A percentile compares a stretch with the other conserved stretches of the same genome.
phyloP scores from a whole-genome alignment of 495 filamentous ascomycete species.

The Penicillium diatomitis region DNA sequence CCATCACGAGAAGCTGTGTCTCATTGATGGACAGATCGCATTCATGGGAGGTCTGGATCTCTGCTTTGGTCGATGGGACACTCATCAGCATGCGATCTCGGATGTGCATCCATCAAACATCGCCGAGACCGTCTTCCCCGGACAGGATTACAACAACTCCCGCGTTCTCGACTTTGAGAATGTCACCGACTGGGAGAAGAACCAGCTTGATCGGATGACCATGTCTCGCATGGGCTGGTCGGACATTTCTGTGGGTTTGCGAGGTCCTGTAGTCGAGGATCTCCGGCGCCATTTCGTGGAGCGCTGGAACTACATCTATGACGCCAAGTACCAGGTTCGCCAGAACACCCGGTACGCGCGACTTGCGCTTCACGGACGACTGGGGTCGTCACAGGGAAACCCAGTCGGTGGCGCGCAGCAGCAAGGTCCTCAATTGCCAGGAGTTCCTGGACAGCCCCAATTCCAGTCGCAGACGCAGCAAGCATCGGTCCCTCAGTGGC shows the following conservation, averaged over 20 bases:
- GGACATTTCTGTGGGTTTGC: constrained; percentile 73
- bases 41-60: constrained; percentile 76
- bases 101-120: constrained; percentile 78
- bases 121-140: constrained; percentile 68
- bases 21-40: constrained; percentile 69
- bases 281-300: constrained; percentile 73
- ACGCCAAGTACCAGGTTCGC: constrained; percentile 66
- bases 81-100: constrained; percentile 66
- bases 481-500: not conserved
- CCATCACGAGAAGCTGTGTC: constrained; percentile 87
- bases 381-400: constrained; percentile 12
- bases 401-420: constrained; percentile 14
- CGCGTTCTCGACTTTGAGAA: constrained; percentile 80
- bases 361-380: constrained; percentile 36
- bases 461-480: constrained; percentile 2
- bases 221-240: constrained; percentile 91
- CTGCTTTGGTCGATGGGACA: constrained; percentile 59
- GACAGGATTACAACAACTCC: constrained; percentile 94
- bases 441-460: not conserved
- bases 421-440: constrained; percentile 8
- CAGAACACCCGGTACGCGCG: constrained; percentile 52
- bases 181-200: constrained; percentile 74
- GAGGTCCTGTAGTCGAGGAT: constrained; percentile 72
- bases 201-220: constrained; percentile 72
- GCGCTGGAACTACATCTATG: constrained; percentile 89